phyloP scores from a whole-genome alignment of 2,329 filamentous ascomycete species.

The Trichoderma koningiopsis region DNA sequence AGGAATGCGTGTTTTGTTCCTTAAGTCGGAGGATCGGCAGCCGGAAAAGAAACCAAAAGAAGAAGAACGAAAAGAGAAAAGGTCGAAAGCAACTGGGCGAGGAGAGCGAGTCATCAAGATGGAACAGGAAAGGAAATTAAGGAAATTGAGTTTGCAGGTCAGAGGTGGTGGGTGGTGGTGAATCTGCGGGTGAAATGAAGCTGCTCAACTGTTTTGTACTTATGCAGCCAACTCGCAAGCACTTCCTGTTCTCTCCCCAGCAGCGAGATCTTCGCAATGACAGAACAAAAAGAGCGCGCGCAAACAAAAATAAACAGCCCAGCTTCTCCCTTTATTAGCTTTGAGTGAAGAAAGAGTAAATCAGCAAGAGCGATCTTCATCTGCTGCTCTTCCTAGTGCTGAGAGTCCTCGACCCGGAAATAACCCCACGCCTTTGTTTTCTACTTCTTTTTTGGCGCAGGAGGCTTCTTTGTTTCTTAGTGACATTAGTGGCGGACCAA shows the following conservation, averaged over 20 bases:
- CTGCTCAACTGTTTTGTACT: background rate
- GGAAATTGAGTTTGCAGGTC: conserved; percentile 1
- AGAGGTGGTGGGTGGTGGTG: background rate
- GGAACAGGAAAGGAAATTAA: background rate
- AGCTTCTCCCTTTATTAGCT: background rate
- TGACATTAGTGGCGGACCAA: conserved; percentile 11
- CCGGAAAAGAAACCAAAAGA: background rate
- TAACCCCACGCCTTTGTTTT: background rate
- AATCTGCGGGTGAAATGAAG: background rate
- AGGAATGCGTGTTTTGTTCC: background rate
- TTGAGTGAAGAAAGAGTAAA: background rate
- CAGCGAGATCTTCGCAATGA: background rate
- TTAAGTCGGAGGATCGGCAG: background rate
- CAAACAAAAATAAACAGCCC: background rate
- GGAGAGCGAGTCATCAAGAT: background rate
- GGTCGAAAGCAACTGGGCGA: background rate
- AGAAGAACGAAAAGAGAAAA: background rate
- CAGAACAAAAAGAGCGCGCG: background rate
- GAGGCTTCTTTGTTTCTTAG: background rate
- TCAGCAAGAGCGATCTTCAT: background rate
- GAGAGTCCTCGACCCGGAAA: background rate
- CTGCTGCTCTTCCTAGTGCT: background rate
- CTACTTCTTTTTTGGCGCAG: background rate
- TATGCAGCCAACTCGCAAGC: background rate
- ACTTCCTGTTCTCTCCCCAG: background rate